A percentile compares a stretch with the other conserved stretches of the same genome.
Conservation (phyloP, 805 yeast genomes). For the Kurtzmaniella cleridarum region DNA sequence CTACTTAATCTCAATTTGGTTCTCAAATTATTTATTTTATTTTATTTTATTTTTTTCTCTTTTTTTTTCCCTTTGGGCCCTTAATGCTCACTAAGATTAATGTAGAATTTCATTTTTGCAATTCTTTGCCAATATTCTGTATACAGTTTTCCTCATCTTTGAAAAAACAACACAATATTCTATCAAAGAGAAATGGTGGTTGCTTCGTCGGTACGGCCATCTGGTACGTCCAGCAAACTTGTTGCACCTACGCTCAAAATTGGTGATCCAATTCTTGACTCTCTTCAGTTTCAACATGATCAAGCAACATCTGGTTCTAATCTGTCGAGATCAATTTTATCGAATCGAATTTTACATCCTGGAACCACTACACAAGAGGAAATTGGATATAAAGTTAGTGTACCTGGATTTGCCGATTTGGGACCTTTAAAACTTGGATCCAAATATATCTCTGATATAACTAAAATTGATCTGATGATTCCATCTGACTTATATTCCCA, state of each 20-base stretch:
- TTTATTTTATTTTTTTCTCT: no score
- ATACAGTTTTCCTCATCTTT: no score
- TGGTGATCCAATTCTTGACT: slow-evolving; percentile 19
- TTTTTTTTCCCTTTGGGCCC: no score
- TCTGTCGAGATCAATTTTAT: slow-evolving; percentile 17
- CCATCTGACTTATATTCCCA: slow-evolving; percentile 53
- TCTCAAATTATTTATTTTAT: no score
- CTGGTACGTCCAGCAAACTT: slow-evolving; percentile 12
- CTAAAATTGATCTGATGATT: slow-evolving; percentile 51
- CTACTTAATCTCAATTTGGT: no score
- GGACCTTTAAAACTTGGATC: slow-evolving; percentile 56
- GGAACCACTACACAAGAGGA: slow-evolving; percentile 31
- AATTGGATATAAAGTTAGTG: slow-evolving; percentile 38
- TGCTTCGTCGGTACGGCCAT: neutral
- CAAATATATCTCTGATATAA: slow-evolving; percentile 56
- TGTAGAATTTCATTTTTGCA: no score
- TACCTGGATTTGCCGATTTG: slow-evolving; percentile 46
- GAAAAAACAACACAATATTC: no score
- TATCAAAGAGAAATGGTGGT: no score
- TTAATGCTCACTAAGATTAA: no score
- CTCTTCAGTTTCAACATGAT: slow-evolving; percentile 27
- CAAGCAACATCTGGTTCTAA: slow-evolving; percentile 9
- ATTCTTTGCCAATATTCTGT: no score
- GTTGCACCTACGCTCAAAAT: slow-evolving; percentile 28
- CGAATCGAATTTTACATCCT: slow-evolving; percentile 31